phyloP scores from a whole-genome alignment of 352 stramenopile genomes.

The Peronospora belbahrii region DNA sequence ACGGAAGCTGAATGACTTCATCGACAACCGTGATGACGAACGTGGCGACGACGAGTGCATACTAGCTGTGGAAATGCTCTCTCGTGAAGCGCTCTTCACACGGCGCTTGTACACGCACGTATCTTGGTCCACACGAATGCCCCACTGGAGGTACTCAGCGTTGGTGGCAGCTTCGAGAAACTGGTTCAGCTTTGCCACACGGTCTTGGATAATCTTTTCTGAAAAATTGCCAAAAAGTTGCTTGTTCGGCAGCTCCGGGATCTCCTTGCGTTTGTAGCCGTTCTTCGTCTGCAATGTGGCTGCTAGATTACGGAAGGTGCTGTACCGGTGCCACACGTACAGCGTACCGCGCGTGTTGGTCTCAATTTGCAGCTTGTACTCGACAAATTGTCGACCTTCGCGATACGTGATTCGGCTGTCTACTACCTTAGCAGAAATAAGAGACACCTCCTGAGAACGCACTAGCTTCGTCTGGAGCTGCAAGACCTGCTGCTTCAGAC shows the following conservation, averaged over 20 bases:
- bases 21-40: conserved; percentile 52
- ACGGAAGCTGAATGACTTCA: conserved; percentile 70
- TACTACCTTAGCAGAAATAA: conserved; percentile 64
- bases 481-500: conserved; percentile 59
- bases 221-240: conserved; percentile 66
- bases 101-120: conserved; percentile 71
- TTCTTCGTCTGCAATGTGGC: conserved; percentile 71
- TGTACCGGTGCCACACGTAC: conserved; percentile 73
- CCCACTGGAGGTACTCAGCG: conserved; percentile 67
- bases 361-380: conserved; percentile 74
- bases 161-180: conserved; percentile 69
- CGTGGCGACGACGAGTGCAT: conserved; percentile 46
- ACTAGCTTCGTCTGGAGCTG: conserved; percentile 67
- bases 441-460: conserved; percentile 51
- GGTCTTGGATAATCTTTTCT: conserved; percentile 71
- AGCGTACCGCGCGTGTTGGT: conserved; percentile 59
- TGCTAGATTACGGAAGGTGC: conserved; percentile 68
- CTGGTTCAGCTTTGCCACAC: conserved; percentile 62
- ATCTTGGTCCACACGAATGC: conserved; percentile 66
- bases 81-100: conserved; percentile 43
- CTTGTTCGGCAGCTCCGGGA: conserved; percentile 67
- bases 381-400: conserved; percentile 61
- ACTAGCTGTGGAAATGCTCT: conserved; percentile 36
- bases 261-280: conserved; percentile 64
- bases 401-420: conserved; percentile 62